These are phyloP conservation scores for Parathielavia appendiculata DNA, from an alignment of 495 filamentous ascomycete species.

Conservation along the genomic window DNA sequence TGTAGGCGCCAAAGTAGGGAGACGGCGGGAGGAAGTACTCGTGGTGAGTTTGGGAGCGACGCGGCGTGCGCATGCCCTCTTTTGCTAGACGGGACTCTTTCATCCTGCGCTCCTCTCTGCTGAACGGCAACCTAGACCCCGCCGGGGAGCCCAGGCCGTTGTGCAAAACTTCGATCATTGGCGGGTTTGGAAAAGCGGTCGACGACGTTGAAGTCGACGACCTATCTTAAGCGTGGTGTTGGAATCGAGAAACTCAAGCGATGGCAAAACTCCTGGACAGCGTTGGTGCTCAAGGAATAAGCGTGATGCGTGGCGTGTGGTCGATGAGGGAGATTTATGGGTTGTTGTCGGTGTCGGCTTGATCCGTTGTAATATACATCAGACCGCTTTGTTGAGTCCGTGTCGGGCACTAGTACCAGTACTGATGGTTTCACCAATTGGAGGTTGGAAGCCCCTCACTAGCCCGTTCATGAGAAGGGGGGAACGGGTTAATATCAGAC, in stretches of 20 bases:
- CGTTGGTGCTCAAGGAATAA: not conserved
- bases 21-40: slow-evolving; percentile 29
- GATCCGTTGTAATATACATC: slow-evolving; percentile 6
- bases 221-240: not conserved
- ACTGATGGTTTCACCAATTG: slow-evolving; percentile 19
- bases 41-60: slow-evolving; percentile 33
- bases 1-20: slow-evolving; percentile 19
- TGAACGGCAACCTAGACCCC: slow-evolving; percentile 18
- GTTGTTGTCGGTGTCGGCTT: not conserved
- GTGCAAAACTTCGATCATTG: slow-evolving; percentile 30
- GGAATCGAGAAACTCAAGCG: not conserved
- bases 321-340: not conserved
- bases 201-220: not conserved
- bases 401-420: slow-evolving; percentile 20
- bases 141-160: slow-evolving; percentile 16
- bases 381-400: slow-evolving; percentile 13
- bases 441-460: slow-evolving; percentile 29
- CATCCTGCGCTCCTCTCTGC: slow-evolving; percentile 29
- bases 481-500: slow-evolving; percentile 10
- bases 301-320: not conserved
- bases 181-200: not conserved
- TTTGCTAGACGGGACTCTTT: slow-evolving; percentile 22
- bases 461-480: slow-evolving; percentile 34
- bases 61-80: slow-evolving; percentile 23
- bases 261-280: not conserved